Percentiles rank a stretch among this genome's conserved stretches.
Conservation (phyloP, 2,329 filamentous ascomycete genomes). For the Neonectria punicea region DNA sequence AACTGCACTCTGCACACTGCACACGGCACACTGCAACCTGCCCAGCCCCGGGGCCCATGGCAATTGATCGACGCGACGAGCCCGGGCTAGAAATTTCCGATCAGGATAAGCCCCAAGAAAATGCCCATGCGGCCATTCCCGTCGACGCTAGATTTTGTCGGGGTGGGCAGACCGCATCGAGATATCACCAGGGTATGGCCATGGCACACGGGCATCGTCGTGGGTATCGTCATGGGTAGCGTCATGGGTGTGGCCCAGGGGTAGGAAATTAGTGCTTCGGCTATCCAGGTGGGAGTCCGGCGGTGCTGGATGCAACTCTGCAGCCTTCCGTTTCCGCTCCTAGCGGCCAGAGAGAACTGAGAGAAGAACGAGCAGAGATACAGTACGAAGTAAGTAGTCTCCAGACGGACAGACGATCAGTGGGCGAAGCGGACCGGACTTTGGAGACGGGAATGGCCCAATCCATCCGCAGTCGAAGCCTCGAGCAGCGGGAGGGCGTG, state of each 20-base stretch:
- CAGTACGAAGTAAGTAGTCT: no score
- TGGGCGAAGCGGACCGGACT: background rate
- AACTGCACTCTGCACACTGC: background rate
- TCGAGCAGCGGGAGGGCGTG: background rate
- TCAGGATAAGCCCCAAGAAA: conserved; percentile 14
- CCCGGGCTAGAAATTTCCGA: conserved; percentile 24
- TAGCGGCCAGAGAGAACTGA: background rate
- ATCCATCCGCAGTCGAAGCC: no score
- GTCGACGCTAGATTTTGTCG: conserved; percentile 14
- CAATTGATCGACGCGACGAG: conserved; percentile 23
- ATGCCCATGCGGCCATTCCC: conserved; percentile 9
- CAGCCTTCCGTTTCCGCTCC: conserved; percentile 12
- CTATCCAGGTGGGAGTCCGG: conserved; percentile 21
- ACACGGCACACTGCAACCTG: background rate
- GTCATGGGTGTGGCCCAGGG: background rate
- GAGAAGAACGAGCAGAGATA: background rate
- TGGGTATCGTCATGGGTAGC: background rate
- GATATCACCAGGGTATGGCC: conserved; percentile 15
- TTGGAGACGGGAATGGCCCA: no score
- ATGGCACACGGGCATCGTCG: background rate
- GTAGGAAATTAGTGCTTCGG: conserved; percentile 25
- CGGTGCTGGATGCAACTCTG: conserved; percentile 13
- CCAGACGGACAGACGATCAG: background rate
- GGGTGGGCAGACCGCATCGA: conserved; percentile 26
- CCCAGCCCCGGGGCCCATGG: conserved; percentile 5